A percentile compares a stretch with the other conserved stretches of the same genome.
phyloP scores from a whole-genome alignment of 192 early-diverging fungal genomes.

The Tieghemiomyces parasiticus region DNA sequence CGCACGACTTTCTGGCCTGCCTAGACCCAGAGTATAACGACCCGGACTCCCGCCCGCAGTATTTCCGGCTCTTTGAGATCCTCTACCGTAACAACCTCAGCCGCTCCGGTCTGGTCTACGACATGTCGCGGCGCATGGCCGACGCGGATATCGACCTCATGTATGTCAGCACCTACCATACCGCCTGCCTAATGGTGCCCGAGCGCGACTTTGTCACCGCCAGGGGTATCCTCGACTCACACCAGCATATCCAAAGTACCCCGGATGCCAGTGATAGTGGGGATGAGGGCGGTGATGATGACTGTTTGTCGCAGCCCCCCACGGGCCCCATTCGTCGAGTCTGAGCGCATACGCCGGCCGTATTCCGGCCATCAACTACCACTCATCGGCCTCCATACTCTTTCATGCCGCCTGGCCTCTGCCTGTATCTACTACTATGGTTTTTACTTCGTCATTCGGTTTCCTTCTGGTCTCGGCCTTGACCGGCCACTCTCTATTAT shows the following conservation, averaged over 20 bases:
- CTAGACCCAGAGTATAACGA: background rate
- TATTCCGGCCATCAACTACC: too few relatives aligned
- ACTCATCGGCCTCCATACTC: too few relatives aligned
- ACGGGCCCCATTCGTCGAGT: too few relatives aligned
- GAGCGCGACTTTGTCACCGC: background rate
- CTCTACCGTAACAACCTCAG: conserved; percentile 1
- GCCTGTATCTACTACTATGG: too few relatives aligned
- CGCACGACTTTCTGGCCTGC: background rate
- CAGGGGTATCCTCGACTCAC: background rate
- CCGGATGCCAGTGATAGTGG: background rate
- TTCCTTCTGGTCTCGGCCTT: too few relatives aligned
- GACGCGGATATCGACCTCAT: background rate
- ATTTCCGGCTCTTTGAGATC: conserved; percentile 1
- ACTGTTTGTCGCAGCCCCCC: too few relatives aligned
- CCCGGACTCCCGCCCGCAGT: background rate
- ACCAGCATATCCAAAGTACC: background rate
- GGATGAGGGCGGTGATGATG: background rate
- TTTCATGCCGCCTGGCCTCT: too few relatives aligned
- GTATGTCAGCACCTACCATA: conserved; percentile 5
- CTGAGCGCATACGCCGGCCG: too few relatives aligned
- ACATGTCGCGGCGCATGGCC: background rate
- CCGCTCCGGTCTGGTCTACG: background rate
- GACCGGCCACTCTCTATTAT: too few relatives aligned
- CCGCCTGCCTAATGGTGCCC: background rate
- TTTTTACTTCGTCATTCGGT: too few relatives aligned